Percentiles rank a stretch among this genome's conserved stretches.
phyloP scores from a whole-genome alignment of 2,329 filamentous ascomycete genomes.

The Xylariaceae sp. region DNA sequence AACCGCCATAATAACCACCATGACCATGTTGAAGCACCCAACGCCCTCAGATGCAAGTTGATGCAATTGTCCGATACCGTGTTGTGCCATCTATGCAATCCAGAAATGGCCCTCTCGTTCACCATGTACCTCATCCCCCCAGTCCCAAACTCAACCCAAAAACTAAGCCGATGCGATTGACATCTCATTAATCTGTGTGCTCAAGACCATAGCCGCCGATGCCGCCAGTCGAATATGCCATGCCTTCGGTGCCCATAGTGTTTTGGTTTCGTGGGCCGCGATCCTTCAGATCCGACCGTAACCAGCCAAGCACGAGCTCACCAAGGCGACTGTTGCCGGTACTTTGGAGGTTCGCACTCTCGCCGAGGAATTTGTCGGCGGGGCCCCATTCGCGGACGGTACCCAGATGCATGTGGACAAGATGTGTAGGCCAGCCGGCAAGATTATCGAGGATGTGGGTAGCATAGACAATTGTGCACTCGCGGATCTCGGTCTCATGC shows the following conservation, averaged over 20 bases:
- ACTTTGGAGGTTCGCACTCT: conserved; percentile 35
- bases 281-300: conserved; percentile 71
- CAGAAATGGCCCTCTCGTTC: not conserved
- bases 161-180: not conserved
- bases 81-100: conserved; percentile 8
- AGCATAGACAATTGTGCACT: conserved; percentile 92
- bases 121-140: not conserved
- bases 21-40: conserved; percentile 13
- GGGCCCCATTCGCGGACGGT: conserved; percentile 80
- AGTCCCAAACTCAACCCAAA: not conserved
- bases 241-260: conserved; percentile 54
- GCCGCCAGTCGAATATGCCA: conserved; percentile 53
- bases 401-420: conserved; percentile 93
- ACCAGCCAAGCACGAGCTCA: conserved; percentile 81
- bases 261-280: conserved; percentile 67
- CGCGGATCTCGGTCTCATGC: conserved; percentile 72
- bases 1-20: conserved; percentile 1
- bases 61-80: conserved; percentile 22
- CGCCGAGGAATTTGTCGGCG: conserved; percentile 62
- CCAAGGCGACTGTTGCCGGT: conserved; percentile 79
- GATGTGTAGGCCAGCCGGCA: conserved; percentile 87
- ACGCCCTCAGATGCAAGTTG: conserved; percentile 24
- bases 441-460: conserved; percentile 97
- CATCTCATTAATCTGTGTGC: conserved; percentile 32
- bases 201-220: conserved; percentile 56